phyloP scores from a whole-genome alignment of 768 basidiomycete species.

The Dacryopinax primogenitus region DNA sequence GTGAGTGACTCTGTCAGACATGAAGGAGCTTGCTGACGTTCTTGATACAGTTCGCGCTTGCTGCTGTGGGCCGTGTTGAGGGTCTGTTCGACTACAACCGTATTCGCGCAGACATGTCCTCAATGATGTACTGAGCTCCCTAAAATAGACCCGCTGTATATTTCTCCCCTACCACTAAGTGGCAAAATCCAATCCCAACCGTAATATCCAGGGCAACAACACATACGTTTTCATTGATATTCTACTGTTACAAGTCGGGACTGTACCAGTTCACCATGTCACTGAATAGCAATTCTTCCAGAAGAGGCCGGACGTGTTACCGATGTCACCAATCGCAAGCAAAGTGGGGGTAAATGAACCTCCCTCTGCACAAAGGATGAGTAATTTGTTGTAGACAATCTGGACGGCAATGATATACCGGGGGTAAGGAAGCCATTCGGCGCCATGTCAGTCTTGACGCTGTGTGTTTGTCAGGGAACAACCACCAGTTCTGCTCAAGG shows the following conservation, averaged over 20 bases:
- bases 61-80: slow-evolving; percentile 81
- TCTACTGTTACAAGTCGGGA: background rate
- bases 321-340: background rate
- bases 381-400: background rate
- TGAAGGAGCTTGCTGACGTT: slow-evolving; percentile 11
- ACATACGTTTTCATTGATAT: background rate
- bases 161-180: slow-evolving; percentile 4
- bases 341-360: background rate
- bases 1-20: slow-evolving; percentile 34
- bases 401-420: background rate
- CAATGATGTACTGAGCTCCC: slow-evolving; percentile 29
- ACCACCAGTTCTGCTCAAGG: background rate
- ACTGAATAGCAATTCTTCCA: background rate
- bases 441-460: slow-evolving; percentile 6
- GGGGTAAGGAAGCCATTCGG: background rate
- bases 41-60: slow-evolving; percentile 57
- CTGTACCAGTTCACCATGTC: background rate
- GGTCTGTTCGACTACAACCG: slow-evolving; percentile 93
- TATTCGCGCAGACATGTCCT: slow-evolving; percentile 33
- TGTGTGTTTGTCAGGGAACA: background rate
- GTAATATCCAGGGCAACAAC: background rate
- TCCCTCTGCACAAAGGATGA: background rate
- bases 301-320: background rate
- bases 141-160: slow-evolving; percentile 9
- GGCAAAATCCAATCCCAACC: slow-evolving; percentile 9